A percentile compares a stretch with the other conserved stretches of the same genome.
These are phyloP conservation scores for Citropsis articulata DNA, from an alignment of 345 rosid species.

Conservation along the genomic window DNA sequence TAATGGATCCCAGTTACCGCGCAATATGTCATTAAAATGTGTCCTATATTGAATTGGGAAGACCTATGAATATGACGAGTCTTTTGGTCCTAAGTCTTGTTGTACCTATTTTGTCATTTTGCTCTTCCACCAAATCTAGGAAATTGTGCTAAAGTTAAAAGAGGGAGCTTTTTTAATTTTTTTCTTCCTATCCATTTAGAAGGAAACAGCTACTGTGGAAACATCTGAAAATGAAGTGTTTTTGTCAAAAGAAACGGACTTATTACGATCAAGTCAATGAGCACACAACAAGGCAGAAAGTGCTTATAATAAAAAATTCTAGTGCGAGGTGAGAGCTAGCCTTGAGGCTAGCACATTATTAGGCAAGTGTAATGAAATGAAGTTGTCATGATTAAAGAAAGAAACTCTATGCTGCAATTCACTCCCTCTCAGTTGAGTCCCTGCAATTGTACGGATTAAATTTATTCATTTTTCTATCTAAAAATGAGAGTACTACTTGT, in stretches of 20 bases:
- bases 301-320: too few species aligned
- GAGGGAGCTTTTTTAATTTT: not conserved
- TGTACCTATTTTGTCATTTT: slow-evolving; percentile 8
- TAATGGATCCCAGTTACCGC: not conserved
- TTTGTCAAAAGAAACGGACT: not conserved
- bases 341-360: not conserved
- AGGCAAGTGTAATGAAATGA: too few species aligned
- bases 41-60: not conserved
- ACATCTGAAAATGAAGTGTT: not conserved
- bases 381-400: too few species aligned
- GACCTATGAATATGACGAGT: not conserved
- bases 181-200: not conserved
- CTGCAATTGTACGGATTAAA: too few species aligned
- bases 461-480: too few species aligned
- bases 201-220: not conserved
- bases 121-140: slow-evolving; percentile 7
- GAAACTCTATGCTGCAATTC: too few species aligned
- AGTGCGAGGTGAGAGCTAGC: too few species aligned
- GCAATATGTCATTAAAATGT: not conserved
- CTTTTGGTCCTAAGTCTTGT: slow-evolving; percentile 8
- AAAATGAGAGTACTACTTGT: too few species aligned
- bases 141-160: slow-evolving; percentile 13
- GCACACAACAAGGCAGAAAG: too few species aligned
- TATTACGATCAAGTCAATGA: too few species aligned
- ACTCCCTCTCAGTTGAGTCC: too few species aligned